A percentile compares a stretch with the other conserved stretches of the same genome.
Evolutionary conservation across 495 filamentous ascomycete genomes (phyloP).

Genomic region (Penicillium cataractarum): DNA sequence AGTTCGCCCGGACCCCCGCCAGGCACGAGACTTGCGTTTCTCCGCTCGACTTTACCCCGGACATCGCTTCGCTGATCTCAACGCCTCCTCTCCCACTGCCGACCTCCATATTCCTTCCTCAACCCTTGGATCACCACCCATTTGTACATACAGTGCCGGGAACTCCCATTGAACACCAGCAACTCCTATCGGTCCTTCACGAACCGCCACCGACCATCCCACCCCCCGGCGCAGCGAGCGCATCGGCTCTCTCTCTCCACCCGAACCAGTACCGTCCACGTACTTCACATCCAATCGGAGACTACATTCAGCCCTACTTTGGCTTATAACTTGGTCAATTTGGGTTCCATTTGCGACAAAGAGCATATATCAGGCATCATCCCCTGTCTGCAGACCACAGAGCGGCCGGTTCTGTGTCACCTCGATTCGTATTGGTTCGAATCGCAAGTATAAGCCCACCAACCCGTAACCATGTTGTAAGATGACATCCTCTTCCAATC

Average conservation of each 20-base stretch:
- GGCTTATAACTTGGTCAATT: not conserved
- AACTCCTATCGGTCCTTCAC: not conserved
- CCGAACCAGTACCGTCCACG: not conserved
- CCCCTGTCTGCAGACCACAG: not conserved
- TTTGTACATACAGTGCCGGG: not conserved
- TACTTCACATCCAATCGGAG: not conserved
- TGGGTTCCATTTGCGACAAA: not conserved
- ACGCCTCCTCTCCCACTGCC: slow-evolving; percentile 2
- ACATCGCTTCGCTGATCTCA: slow-evolving; percentile 29
- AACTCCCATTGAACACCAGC: not conserved
- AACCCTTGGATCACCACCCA: not conserved
- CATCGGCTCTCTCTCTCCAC: not conserved
- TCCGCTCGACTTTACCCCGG: slow-evolving; percentile 36
- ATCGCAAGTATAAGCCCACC: slow-evolving; percentile 19
- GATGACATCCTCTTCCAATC: slow-evolving; percentile 15
- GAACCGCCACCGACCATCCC: not conserved
- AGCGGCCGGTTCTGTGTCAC: slow-evolving; percentile 13
- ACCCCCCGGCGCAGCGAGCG: not conserved
- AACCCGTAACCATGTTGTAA: slow-evolving; percentile 41
- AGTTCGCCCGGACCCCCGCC: slow-evolving; percentile 30
- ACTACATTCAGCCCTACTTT: not conserved
- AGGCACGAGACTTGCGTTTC: slow-evolving; percentile 34
- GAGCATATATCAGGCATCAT: not conserved
- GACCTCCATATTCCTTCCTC: not conserved
- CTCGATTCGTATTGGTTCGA: slow-evolving; percentile 14